A percentile compares a stretch with the other conserved stretches of the same genome.
These are phyloP conservation scores for Infundibulicybe gibba DNA, from an alignment of 768 basidiomycete genomes.

Conservation along the genomic window DNA sequence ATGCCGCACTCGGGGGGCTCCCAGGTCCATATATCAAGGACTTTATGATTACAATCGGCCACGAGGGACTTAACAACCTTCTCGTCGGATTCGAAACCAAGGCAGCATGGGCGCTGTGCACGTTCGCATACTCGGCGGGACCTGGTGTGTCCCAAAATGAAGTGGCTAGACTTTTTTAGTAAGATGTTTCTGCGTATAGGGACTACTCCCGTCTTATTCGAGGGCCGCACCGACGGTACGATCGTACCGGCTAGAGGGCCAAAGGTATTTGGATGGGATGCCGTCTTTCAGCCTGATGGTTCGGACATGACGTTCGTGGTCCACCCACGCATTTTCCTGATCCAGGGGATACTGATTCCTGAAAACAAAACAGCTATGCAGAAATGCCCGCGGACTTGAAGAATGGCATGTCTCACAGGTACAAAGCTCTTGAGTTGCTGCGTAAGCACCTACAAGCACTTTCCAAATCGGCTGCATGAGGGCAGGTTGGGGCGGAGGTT, in stretches of 20 bases:
- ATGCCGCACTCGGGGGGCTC: conserved; percentile 82
- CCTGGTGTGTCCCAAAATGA: conserved; percentile 39
- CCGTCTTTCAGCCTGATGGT: conserved; percentile 76
- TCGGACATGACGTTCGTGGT: conserved; percentile 69
- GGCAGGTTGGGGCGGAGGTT: too few relatives aligned
- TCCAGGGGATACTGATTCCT: too few relatives aligned
- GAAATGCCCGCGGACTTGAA: conserved; percentile 71
- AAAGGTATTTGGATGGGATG: conserved; percentile 86
- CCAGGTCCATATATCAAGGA: conserved; percentile 98
- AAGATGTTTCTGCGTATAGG: conserved; percentile 21
- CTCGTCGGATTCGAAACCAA: conserved; percentile 73
- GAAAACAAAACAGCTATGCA: conserved; percentile 48
- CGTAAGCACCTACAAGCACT: conserved; percentile 43
- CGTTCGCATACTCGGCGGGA: conserved; percentile 90
- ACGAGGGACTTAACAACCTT: conserved; percentile 86
- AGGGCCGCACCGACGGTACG: conserved; percentile 84
- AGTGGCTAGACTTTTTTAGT: neutral
- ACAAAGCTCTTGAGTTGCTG: conserved; percentile 69
- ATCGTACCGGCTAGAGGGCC: conserved; percentile 86
- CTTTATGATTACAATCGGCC: conserved; percentile 80
- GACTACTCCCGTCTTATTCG: conserved; percentile 67
- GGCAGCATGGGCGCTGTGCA: conserved; percentile 88
- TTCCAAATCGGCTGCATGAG: neutral
- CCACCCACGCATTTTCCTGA: neutral
- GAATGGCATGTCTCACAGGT: conserved; percentile 71